Evolutionary conservation across 345 rosid genomes (phyloP).

Genomic region (Eucalyptus marginata): DNA sequence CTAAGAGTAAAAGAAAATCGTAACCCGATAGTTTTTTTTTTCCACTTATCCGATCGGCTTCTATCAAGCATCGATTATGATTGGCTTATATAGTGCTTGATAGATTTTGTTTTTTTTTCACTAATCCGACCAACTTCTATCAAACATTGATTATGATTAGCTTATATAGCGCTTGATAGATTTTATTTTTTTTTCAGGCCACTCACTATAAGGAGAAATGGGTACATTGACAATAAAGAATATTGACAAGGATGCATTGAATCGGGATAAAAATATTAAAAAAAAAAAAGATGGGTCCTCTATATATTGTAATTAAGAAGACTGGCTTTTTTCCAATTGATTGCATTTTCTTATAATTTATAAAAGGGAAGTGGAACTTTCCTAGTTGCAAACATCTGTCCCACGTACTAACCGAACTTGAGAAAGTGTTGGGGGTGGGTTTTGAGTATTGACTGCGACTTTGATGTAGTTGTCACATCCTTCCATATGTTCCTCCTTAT

Average conservation of each 20-base stretch:
- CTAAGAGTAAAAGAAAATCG: not conserved
- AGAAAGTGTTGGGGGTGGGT: not conserved
- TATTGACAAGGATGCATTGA: not conserved
- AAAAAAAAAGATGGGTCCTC: not conserved
- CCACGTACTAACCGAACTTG: not conserved
- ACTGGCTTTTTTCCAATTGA: not conserved
- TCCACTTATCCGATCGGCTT: too few species aligned
- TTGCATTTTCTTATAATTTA: not conserved
- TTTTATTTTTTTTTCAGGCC: rapidly evolving
- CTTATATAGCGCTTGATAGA: not conserved
- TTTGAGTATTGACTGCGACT: not conserved
- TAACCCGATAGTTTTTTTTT: rapidly evolving
- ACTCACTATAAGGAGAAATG: not conserved
- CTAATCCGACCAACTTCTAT: too few species aligned
- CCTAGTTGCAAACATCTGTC: not conserved
- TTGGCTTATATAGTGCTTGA: not conserved
- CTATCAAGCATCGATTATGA: not conserved
- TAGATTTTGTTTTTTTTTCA: too few species aligned
- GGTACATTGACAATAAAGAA: not conserved
- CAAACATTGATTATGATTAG: not conserved
- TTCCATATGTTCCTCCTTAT: not conserved
- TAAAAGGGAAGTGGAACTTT: not conserved
- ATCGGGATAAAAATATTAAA: not conserved
- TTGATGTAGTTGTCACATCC: not conserved
- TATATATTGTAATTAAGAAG: too few species aligned